phyloP scores from a whole-genome alignment of 495 filamentous ascomycete species.

The Neurospora sp. region DNA sequence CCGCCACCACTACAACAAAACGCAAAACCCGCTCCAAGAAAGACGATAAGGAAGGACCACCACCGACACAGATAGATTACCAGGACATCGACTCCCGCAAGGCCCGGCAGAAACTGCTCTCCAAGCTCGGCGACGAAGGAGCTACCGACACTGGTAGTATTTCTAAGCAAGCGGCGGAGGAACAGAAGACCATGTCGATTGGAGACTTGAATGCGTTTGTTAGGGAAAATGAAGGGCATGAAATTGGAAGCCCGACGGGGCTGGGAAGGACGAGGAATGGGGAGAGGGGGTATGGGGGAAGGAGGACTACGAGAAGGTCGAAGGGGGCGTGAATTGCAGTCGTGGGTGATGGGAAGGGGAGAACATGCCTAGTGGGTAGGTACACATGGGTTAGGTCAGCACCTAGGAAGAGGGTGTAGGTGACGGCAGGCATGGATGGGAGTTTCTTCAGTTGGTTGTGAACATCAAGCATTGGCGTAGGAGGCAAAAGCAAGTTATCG shows the following conservation, averaged over 20 bases:
- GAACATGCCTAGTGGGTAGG: no score
- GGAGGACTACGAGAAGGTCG: neutral
- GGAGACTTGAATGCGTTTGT: neutral
- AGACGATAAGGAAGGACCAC: slow-evolving; percentile 16
- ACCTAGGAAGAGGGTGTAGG: no score
- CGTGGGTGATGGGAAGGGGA: no score
- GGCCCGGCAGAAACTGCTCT: slow-evolving; percentile 22
- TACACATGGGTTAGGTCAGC: no score
- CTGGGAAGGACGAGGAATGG: neutral
- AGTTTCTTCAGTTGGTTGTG: no score
- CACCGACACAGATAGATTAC: slow-evolving; percentile 39
- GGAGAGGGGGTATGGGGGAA: neutral
- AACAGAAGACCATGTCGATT: neutral
- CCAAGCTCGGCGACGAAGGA: slow-evolving; percentile 21
- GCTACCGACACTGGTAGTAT: neutral
- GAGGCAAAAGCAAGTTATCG: no score
- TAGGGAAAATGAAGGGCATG: neutral
- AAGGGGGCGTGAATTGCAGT: neutral
- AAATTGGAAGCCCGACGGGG: neutral
- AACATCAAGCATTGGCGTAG: no score
- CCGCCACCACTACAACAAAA: neutral
- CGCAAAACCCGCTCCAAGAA: neutral
- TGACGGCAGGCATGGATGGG: no score
- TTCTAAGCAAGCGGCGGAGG: neutral
- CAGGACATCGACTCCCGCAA: slow-evolving; percentile 32